Base-by-base conservation (phyloP, 495 filamentous ascomycete species). In the Penicillium daleae region DNA sequence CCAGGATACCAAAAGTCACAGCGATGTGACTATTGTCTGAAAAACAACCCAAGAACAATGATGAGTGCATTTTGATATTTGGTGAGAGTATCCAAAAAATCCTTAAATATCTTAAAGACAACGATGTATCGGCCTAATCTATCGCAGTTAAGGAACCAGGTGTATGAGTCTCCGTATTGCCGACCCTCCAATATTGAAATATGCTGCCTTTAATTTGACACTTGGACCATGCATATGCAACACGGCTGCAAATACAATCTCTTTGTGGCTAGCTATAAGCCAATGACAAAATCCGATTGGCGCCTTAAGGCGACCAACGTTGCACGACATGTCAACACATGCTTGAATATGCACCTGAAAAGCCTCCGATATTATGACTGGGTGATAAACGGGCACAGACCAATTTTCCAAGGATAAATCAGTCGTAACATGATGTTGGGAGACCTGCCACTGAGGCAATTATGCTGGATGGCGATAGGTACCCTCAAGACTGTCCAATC, bases 161-260 rank as follows among this genome's bases (percentile, higher is more conserved):
- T n/a, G n/a, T n/a, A n/a, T n/a, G n/a, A n/a, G n/a, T 46, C 46
- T 15, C 46, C 46, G 46, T 24, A 50, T 50, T 50, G 24, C 13
- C 46, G 26, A 50, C 46, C 46, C 46, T 50, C 46, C 46, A 50
- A 17, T 7, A 17, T 24, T n/a, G 24, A 50, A 29, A 4, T 50
- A 6, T 1, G 22, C 9, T 29, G 22, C 5, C 24, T 50, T 6
- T 27, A 6, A 50, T 50, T 50, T n/a, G 26, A 29, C 22, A 17
- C 24, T 26, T 29, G 22, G 46, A 50, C 46, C 24, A 29, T 7
- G 17, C 9, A 50, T 27, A 7, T 12, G 13, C 29, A 13, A 50
- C 24, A n/a, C 15, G 46, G 5, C 46, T 29, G 24, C 46, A 27
- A 24, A 29, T 15, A 4, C 0, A 29, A 8, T 50, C 42, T 13